Evolutionary conservation across 768 basidiomycete genomes (phyloP).

Genomic region (Cyathus striatus): DNA sequence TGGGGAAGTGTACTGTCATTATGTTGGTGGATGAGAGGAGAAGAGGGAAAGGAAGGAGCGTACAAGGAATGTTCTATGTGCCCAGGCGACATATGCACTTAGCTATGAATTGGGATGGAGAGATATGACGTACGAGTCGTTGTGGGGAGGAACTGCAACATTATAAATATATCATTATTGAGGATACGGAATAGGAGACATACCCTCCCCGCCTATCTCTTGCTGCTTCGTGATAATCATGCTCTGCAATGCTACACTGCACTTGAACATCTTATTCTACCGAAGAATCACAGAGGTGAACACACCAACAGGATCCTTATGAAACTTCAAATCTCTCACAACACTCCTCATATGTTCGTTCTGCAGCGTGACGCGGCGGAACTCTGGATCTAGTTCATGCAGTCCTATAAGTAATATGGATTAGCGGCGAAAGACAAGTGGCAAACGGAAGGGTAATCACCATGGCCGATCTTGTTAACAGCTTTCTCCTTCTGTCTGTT

Average conservation of each 20-base stretch:
- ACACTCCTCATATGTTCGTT: slow-evolving; percentile 66
- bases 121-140: slow-evolving; percentile 73
- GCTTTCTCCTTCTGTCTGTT: slow-evolving; percentile 65
- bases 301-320: slow-evolving; percentile 80
- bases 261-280: background rate
- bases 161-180: background rate
- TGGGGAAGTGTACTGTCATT: slow-evolving; percentile 78
- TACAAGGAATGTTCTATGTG: slow-evolving; percentile 72
- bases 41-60: slow-evolving; percentile 10
- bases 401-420: slow-evolving; percentile 44
- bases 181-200: slow-evolving; percentile 7
- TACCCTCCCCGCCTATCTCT: slow-evolving; percentile 89
- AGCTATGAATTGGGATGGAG: slow-evolving; percentile 1
- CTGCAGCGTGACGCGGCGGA: slow-evolving; percentile 74
- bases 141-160: slow-evolving; percentile 76
- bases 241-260: slow-evolving; percentile 67
- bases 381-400: slow-evolving; percentile 81
- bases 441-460: slow-evolving; percentile 27
- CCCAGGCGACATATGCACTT: too few relatives aligned
- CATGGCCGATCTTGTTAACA: slow-evolving; percentile 95
- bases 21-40: background rate
- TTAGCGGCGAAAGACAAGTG: background rate
- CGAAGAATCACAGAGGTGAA: background rate
- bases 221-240: slow-evolving; percentile 97
- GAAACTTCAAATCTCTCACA: slow-evolving; percentile 76